phyloP scores from a whole-genome alignment of 1,284 basidiomycete species.

The Coniferiporia sulphurascens region DNA sequence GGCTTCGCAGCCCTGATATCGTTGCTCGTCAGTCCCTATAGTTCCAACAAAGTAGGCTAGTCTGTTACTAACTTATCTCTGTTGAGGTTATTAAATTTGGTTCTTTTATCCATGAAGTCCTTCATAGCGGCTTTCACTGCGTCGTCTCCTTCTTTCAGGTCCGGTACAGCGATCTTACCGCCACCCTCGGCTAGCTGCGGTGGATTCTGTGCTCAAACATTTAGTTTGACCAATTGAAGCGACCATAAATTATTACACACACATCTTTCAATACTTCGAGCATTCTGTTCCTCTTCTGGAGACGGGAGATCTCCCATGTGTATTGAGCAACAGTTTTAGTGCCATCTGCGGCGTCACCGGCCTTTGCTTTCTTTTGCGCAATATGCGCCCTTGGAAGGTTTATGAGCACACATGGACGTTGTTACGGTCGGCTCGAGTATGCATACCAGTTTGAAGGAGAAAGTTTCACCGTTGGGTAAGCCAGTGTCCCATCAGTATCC shows the following conservation, averaged over 20 bases:
- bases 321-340: background rate
- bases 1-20: background rate
- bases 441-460: background rate
- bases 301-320: background rate
- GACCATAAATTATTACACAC: background rate
- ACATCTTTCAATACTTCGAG: background rate
- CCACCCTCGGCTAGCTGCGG: background rate
- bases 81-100: background rate
- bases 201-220: background rate
- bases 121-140: background rate
- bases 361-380: background rate
- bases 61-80: background rate
- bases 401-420: background rate
- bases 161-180: background rate
- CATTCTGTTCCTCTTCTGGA: conserved; percentile 3
- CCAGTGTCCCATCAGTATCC: background rate
- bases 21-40: background rate
- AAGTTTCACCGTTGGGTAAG: background rate
- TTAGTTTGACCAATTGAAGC: background rate
- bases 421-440: background rate
- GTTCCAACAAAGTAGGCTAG: background rate
- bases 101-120: background rate
- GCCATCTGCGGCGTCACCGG: background rate
- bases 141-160: background rate
- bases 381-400: background rate